Evolutionary conservation across 169 alveolate genomes (phyloP), one percentile per base, ranked within the genome.

Genomic region (Plasmodium ovale): DNA sequence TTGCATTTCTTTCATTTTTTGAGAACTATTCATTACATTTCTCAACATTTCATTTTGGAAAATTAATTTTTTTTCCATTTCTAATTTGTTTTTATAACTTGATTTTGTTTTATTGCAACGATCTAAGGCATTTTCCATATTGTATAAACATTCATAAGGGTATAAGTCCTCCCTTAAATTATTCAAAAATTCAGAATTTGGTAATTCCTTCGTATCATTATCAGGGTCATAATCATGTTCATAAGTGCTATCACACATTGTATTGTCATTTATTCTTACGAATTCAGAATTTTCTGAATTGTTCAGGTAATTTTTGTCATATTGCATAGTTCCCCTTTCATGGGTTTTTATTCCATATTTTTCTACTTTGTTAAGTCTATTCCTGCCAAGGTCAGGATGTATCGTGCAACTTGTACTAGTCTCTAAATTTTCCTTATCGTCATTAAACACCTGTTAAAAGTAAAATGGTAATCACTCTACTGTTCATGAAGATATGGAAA

Each of bases 1-100:
- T 62, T 77, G 88, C 88, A 77, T 77, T n/a, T 77, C 88, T 68
- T 77, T 77, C 27, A 77, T 56, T 3, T 77, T 31, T 21, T 77
- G 88, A 67, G 88, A 77, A 47, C 77, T 77, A 3, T 33, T 77
- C 1, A 77, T 35, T 68, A 77, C 62, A 64, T 77, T 77, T 16
- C 68, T 62, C 47, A 77, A 53, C 77, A 77, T 67, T 60, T 77
- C 88, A 67, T 77, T 77, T 64, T 77, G 73, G 44, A 77, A 77
- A 31, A 60, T 60, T 35, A 77, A 51, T 2, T 77, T 67, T 16
- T 77, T 49, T 23, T 44, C 68, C 65, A 60, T 60, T 37, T 21
- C 21, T 67, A 60, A 29, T 54, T 59, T 51, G 1, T 62, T 62
- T 14, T 53, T 31, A 53, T 62, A 29, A 68, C 14, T 62, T 77